Base-by-base conservation (phyloP, 108 stramenopile genomes). In the Chaetoceros muelleri region DNA sequence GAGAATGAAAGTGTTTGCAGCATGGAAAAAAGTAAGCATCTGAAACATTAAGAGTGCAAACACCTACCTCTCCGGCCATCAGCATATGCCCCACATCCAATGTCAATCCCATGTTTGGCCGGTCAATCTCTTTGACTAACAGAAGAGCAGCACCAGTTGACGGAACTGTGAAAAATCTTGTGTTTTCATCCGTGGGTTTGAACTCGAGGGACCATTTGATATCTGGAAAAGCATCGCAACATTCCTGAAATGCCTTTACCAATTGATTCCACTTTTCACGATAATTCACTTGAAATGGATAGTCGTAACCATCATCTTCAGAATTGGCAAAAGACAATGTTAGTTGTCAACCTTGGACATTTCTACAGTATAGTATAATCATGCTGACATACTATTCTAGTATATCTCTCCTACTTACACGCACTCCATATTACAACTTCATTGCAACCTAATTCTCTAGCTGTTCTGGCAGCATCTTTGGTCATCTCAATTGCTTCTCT, bases 151-250 rank as follows among this genome's bases (percentile, higher is more conserved):
- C 82, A 8, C 82, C 90, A 44, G 90, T 92, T n/a, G 76, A 74
- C 18, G 90, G 90, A 17, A 92, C 84, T 5, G 84, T 82, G 54
- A 92, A 92, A 54, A 84, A 92, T 17, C 90, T 53, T 0, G 90
- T 92, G 50, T 92, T 87, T 60, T 92, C 90, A 57, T 92, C 90
- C 13, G 90, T 92, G 0, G 90, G 90, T 53, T 92, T 92, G 72
- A 73, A 92, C 64, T 92, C 90, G 1, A 92, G 52, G 0, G 79
- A 79, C 73, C 84, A 86, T 44, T 82, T 85, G 47, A 91, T 74
- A 34, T 71, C 58, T 0, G 90, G 90, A 65, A 65, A 81, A n/a
- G 71, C 79, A 65, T 91, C 90, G 54, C 90, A 91, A 28, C 79
- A 72, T 69, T 84, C 79, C 59, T 57, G 80, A 64, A 93, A 93